phyloP scores from a whole-genome alignment of 106 monocot genomes.

The Iris macrosiphon region DNA sequence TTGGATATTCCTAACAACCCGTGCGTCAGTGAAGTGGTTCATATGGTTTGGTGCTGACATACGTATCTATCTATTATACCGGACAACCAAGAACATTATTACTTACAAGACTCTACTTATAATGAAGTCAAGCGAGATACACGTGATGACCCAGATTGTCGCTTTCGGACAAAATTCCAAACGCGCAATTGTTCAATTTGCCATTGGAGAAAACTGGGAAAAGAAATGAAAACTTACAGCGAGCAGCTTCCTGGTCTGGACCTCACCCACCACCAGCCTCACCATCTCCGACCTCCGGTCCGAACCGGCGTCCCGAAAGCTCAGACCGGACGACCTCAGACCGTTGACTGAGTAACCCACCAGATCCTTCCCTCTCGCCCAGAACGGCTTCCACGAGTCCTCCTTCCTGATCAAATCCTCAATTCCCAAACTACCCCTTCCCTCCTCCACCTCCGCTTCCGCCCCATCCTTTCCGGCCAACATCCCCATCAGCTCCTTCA shows the following conservation, averaged over 20 bases:
- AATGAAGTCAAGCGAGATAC: too few relatives aligned
- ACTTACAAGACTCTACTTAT: too few relatives aligned
- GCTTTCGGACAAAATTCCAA: too few relatives aligned
- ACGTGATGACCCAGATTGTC: too few relatives aligned
- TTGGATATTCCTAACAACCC: too few relatives aligned
- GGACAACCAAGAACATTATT: too few relatives aligned
- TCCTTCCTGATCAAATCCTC: constrained; percentile 46
- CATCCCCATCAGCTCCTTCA: constrained; percentile 29
- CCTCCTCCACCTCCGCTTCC: constrained; percentile 3
- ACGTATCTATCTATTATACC: too few relatives aligned
- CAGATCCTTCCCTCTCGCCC: constrained; percentile 49
- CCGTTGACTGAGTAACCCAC: constrained; percentile 60
- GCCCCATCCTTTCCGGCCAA: not conserved
- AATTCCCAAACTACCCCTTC: constrained; percentile 20
- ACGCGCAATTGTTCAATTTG: too few relatives aligned
- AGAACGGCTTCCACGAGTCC: constrained; percentile 59
- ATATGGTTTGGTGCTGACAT: too few relatives aligned
- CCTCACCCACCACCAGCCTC: constrained; percentile 20
- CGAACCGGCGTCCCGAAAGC: constrained; percentile 26
- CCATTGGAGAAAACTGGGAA: too few relatives aligned
- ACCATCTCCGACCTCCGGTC: constrained; percentile 25
- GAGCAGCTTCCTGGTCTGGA: constrained; percentile 30
- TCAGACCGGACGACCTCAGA: constrained; percentile 23
- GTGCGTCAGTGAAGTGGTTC: too few relatives aligned
- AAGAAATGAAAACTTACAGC: constrained; percentile 17